A percentile compares a stretch with the other conserved stretches of the same genome.
Evolutionary conservation across 176 grass and related monocot genomes (phyloP).

Genomic region (Dactylis glomerata): DNA sequence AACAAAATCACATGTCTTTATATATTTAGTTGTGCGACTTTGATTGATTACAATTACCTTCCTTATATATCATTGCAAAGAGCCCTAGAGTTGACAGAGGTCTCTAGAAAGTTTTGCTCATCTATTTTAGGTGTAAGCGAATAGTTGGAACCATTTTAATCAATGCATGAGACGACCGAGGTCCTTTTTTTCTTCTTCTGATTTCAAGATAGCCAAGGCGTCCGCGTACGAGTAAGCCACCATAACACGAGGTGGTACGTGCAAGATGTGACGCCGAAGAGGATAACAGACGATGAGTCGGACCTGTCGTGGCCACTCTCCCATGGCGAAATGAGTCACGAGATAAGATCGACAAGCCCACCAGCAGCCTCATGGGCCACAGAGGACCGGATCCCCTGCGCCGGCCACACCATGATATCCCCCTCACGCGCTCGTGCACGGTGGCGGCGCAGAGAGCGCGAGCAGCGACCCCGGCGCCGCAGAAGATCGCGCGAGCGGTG

Average conservation of each 20-base stretch:
- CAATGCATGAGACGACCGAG: no score
- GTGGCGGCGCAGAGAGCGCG: neutral
- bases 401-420: neutral
- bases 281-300: neutral
- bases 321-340: neutral
- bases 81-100: neutral
- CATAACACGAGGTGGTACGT: neutral
- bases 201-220: no score
- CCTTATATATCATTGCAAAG: neutral
- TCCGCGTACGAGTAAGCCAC: neutral
- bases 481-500: neutral
- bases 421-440: no score
- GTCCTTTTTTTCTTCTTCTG: no score
- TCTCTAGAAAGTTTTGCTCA: neutral
- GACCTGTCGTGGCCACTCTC: neutral
- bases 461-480: neutral
- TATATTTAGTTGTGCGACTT: no score
- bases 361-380: neutral
- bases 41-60: neutral
- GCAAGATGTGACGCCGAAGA: neutral
- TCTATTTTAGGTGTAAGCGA: neutral
- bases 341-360: neutral
- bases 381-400: neutral
- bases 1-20: no score
- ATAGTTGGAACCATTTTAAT: no score